Conservation (phyloP, 495 filamentous ascomycete species). For the Aspergillus bertholletiae region DNA sequence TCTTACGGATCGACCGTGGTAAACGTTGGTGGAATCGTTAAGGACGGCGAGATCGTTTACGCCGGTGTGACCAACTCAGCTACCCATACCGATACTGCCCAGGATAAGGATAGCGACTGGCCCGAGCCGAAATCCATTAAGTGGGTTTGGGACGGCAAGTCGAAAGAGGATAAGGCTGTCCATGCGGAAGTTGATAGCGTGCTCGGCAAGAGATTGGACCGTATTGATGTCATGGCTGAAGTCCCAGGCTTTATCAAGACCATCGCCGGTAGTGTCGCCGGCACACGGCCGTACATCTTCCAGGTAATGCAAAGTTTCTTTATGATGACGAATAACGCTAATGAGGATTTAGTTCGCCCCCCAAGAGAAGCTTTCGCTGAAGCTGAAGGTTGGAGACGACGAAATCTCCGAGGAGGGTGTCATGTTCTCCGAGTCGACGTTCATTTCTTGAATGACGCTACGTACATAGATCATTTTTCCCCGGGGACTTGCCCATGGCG, state of each 20-base stretch:
- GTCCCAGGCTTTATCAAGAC: conserved; percentile 93
- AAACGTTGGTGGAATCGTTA: conserved; percentile 76
- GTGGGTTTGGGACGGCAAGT: conserved; percentile 76
- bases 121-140: conserved; percentile 73
- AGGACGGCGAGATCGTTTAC: conserved; percentile 73
- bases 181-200: conserved; percentile 64
- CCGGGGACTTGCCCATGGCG: conserved; percentile 14
- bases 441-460: conserved; percentile 62
- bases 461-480: conserved; percentile 36
- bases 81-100: conserved; percentile 62
- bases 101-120: conserved; percentile 81
- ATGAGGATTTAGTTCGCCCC: conserved; percentile 56
- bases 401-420: conserved; percentile 72
- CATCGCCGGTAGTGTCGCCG: conserved; percentile 79
- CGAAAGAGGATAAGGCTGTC: conserved; percentile 69
- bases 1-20: conserved; percentile 91
- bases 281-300: conserved; percentile 96
- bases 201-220: conserved; percentile 70
- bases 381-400: conserved; percentile 77
- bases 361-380: conserved; percentile 60
- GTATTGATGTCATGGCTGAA: conserved; percentile 94
- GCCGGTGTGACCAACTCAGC: conserved; percentile 61
- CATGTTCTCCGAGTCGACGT: conserved; percentile 83
- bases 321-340: conserved; percentile 1
- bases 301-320: conserved; percentile 57